Evolutionary conservation across 257 asterid species (phyloP).

Genomic region (Solanum peruvianum): DNA sequence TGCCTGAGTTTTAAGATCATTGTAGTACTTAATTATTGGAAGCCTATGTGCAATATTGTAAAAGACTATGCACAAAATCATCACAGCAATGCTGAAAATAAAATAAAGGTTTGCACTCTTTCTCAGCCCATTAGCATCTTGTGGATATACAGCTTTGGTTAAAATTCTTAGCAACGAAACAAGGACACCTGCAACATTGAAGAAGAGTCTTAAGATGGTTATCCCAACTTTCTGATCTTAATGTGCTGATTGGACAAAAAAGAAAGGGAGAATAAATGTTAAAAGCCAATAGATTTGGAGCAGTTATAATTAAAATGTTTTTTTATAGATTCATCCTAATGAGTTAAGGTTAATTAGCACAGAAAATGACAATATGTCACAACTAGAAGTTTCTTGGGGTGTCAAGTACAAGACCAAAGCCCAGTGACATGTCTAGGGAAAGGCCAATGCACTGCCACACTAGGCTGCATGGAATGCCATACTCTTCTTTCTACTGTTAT

Average conservation of each 20-base stretch:
- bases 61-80: slow-evolving; percentile 59
- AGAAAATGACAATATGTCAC: neutral
- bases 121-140: slow-evolving; percentile 70
- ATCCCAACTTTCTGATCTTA: neutral
- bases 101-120: slow-evolving; percentile 87
- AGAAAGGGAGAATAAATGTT: neutral
- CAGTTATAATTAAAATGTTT: neutral
- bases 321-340: neutral
- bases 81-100: slow-evolving; percentile 54
- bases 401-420: neutral
- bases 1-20: slow-evolving; percentile 54
- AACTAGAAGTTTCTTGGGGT: neutral
- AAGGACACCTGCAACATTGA: slow-evolving; percentile 58
- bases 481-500: neutral
- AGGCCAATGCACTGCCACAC: neutral
- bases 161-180: slow-evolving; percentile 61
- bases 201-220: neutral
- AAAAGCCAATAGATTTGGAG: neutral
- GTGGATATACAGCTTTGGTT: slow-evolving; percentile 80
- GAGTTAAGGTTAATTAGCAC: neutral
- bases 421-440: neutral
- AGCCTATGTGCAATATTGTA: slow-evolving; percentile 68
- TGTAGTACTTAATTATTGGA: slow-evolving; percentile 69
- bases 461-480: neutral
- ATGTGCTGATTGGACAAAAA: neutral